Evolutionary conservation across 2,329 filamentous ascomycete genomes (phyloP), one percentile per base, ranked within the genome.

Genomic region (Trichoderma oligosporum): DNA sequence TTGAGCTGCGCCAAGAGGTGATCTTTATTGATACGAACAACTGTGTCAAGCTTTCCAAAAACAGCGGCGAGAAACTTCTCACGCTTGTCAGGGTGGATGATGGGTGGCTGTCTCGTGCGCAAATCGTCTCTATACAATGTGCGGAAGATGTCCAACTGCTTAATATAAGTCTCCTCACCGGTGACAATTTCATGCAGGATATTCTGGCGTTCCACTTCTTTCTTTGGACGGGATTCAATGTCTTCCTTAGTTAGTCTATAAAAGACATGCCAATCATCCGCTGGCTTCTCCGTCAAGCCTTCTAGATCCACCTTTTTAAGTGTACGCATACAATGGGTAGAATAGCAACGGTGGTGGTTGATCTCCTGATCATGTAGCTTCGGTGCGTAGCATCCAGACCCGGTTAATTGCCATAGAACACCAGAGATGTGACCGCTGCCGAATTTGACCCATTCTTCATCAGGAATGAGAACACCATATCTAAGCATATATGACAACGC

Each of bases 391-490:
- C 94, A 99, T 12, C 94, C 94, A 20, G 84, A 84, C 6, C 92
- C 91, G 3, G 92, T 96, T 47, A 99, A 78, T 70, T 99, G 95
- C 80, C 89, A 97, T 42, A 99, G 77, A 4, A 99, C 92, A 56
- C 94, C 95, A 20, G 89, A 92, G 66, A 97, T 84, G 22, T 82
- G 83, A 6, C 87, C 90, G 1, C 82, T 78, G 6, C 90, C 88
- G 68, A 97, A 92, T 68, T 95, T 97, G 63, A 99, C 87, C 94
- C 95, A 99, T 74, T 99, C 95, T 71, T 99, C 94, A 31, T 97
- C 93, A 12, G 87, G 86, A 4, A 95, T 78, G 29, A 99, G 76
- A 9, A 91, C 89, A 36, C 86, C 87, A 7, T 87, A 84, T 22
- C 83, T 80, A 62, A 93, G 82, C 89, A 99, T 94, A 45, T 86